Evolutionary conservation across 2,329 filamentous ascomycete genomes (phyloP).

Genomic region (Beauveria sp.): DNA sequence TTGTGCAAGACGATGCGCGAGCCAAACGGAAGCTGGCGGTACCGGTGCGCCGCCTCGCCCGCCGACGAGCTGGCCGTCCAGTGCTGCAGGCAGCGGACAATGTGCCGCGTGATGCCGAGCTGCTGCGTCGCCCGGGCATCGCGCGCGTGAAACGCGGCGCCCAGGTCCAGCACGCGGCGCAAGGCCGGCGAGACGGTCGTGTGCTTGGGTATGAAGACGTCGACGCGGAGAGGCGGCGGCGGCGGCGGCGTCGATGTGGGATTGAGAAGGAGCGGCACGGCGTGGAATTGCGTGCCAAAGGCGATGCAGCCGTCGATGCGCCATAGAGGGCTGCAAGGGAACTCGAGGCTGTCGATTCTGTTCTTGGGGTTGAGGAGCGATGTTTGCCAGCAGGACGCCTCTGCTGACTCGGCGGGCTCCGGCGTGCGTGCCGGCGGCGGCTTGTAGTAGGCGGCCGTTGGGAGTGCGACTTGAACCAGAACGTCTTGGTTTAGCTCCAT

Average conservation of each 20-base stretch:
- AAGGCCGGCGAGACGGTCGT: slow-evolving; percentile 27
- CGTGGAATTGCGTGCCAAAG: slow-evolving; percentile 51
- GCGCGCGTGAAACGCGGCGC: slow-evolving; percentile 45
- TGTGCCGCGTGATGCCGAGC: slow-evolving; percentile 45
- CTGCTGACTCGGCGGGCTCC: background rate
- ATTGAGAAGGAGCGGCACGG: slow-evolving; percentile 43
- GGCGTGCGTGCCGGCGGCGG: slow-evolving; percentile 6
- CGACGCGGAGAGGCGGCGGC: slow-evolving; percentile 45
- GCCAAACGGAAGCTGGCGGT: slow-evolving; percentile 46
- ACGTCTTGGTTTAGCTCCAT: slow-evolving; percentile 49
- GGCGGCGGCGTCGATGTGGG: slow-evolving; percentile 6
- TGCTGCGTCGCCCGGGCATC: slow-evolving; percentile 39
- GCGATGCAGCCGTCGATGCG: slow-evolving; percentile 51
- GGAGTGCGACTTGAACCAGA: slow-evolving; percentile 50
- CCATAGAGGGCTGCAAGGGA: slow-evolving; percentile 40
- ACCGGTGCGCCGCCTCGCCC: slow-evolving; percentile 25
- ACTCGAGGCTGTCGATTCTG: slow-evolving; percentile 48
- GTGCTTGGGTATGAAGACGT: slow-evolving; percentile 49
- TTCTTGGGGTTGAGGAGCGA: slow-evolving; percentile 54
- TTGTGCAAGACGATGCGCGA: slow-evolving; percentile 48
- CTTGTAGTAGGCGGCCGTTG: slow-evolving; percentile 44
- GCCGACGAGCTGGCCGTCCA: slow-evolving; percentile 34
- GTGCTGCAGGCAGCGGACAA: slow-evolving; percentile 45
- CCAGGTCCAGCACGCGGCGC: slow-evolving; percentile 36
- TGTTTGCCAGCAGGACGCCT: slow-evolving; percentile 31